These are phyloP conservation scores for Lasiodiplodia gonubiensis DNA, from an alignment of 2,329 filamentous ascomycete species.

Conservation along the genomic window DNA sequence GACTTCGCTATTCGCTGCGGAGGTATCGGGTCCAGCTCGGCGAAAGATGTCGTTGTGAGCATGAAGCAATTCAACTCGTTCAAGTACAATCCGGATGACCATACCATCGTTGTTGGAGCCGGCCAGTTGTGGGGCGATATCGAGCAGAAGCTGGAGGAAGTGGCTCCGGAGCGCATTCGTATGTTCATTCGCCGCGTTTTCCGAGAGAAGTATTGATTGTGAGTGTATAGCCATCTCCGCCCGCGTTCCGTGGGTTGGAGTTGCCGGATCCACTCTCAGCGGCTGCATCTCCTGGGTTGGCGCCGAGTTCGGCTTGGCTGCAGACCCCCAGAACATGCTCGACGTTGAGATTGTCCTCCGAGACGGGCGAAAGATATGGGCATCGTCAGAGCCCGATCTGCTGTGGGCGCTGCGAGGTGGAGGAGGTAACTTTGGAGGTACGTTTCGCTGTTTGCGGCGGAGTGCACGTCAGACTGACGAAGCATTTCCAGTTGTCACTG, in stretches of 20 bases:
- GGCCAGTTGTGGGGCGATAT: slow-evolving; percentile 48
- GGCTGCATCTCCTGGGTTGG: slow-evolving; percentile 50
- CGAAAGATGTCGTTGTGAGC: slow-evolving; percentile 46
- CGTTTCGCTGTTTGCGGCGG: slow-evolving; percentile 25
- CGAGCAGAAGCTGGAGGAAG: slow-evolving; percentile 43
- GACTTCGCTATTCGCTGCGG: slow-evolving; percentile 47
- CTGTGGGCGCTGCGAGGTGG: slow-evolving; percentile 51
- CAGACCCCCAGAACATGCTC: slow-evolving; percentile 50
- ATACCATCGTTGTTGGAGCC: slow-evolving; percentile 44
- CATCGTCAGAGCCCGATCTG: slow-evolving; percentile 47
- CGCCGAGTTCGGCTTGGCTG: slow-evolving; percentile 45
- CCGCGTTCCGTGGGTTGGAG: slow-evolving; percentile 47
- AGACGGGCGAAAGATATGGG: slow-evolving; percentile 48
- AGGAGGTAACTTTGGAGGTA: slow-evolving; percentile 44
- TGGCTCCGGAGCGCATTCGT: slow-evolving; percentile 44
- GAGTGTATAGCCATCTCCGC: slow-evolving; percentile 40
- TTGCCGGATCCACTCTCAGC: slow-evolving; percentile 45
- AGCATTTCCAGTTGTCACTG: slow-evolving; percentile 31
- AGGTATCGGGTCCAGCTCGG: slow-evolving; percentile 46
- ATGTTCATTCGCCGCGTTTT: neutral
- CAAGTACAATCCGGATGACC: slow-evolving; percentile 39
- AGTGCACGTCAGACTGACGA: neutral
- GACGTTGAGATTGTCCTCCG: slow-evolving; percentile 48
- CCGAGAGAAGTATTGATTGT: neutral
- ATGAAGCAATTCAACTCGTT: slow-evolving; percentile 47